These are phyloP conservation scores for Pythium periplocum DNA, from an alignment of 352 stramenopile species.

Conservation along the genomic window DNA sequence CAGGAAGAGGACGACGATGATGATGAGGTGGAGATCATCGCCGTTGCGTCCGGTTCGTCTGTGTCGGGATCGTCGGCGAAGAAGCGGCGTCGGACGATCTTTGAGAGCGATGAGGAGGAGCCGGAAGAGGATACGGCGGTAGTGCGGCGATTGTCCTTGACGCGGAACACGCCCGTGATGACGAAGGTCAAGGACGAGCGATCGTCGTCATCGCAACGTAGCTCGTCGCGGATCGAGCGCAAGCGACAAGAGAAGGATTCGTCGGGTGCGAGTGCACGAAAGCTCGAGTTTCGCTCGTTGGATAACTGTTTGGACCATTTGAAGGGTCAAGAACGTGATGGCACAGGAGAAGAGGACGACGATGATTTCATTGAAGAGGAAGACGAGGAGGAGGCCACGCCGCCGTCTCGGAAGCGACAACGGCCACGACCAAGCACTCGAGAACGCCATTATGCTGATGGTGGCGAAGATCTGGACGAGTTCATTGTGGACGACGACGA, in stretches of 20 bases:
- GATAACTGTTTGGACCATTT: slow-evolving; percentile 57
- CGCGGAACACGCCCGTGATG: neutral
- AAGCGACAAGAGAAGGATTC: slow-evolving; percentile 48
- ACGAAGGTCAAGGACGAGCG: slow-evolving; percentile 3
- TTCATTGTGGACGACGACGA: slow-evolving; percentile 79
- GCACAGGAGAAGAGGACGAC: slow-evolving; percentile 22
- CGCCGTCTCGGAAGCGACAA: neutral
- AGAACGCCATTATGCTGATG: slow-evolving; percentile 40
- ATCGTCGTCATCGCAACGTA: slow-evolving; percentile 39
- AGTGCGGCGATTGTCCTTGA: slow-evolving; percentile 7
- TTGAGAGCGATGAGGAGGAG: slow-evolving; percentile 59
- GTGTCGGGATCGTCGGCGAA: slow-evolving; percentile 9
- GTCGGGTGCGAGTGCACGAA: slow-evolving; percentile 22
- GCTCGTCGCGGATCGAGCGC: slow-evolving; percentile 47
- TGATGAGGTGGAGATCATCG: slow-evolving; percentile 53
- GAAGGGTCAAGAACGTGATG: neutral
- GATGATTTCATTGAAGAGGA: slow-evolving; percentile 32
- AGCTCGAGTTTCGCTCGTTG: slow-evolving; percentile 55
- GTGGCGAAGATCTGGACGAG: slow-evolving; percentile 66
- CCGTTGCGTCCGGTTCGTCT: slow-evolving; percentile 16
- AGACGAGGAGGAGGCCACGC: slow-evolving; percentile 11
- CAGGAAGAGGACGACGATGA: slow-evolving; percentile 32
- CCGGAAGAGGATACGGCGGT: slow-evolving; percentile 3
- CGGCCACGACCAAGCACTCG: neutral
- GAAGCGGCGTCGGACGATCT: slow-evolving; percentile 28